Conservation (phyloP, 108 stramenopile species). For the Cyclotella cryptica region DNA sequence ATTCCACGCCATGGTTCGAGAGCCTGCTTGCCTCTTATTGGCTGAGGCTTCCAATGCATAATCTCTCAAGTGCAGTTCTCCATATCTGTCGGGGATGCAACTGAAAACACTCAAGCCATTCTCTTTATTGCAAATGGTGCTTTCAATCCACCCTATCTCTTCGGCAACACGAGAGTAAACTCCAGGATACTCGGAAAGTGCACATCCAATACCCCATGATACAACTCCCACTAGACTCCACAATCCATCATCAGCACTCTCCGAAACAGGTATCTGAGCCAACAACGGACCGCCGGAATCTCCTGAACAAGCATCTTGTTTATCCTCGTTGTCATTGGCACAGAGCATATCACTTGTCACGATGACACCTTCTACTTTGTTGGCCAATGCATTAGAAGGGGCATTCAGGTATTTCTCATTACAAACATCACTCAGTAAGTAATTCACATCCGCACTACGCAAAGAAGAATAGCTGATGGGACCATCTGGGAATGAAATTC, state of each 20-base stretch:
- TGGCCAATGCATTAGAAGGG: not conserved
- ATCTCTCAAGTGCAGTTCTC: constrained; percentile 4
- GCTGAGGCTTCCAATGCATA: constrained; percentile 17
- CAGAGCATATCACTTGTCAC: constrained; percentile 46
- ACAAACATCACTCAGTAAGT: constrained; percentile 22
- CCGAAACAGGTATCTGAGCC: constrained; percentile 6
- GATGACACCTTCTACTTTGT: not conserved
- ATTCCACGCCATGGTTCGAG: no score
- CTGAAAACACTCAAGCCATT: constrained; percentile 22
- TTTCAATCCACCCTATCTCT: constrained; percentile 49
- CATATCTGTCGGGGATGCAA: constrained; percentile 4
- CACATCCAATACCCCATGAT: constrained; percentile 55
- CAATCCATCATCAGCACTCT: not conserved
- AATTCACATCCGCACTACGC: constrained; percentile 22
- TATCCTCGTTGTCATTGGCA: constrained; percentile 27
- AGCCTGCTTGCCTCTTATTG: not conserved
- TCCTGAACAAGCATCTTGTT: constrained; percentile 51
- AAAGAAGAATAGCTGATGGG: constrained; percentile 13
- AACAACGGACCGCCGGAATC: constrained; percentile 51
- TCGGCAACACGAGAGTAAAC: constrained; percentile 48
- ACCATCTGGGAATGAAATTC: constrained; percentile 1
- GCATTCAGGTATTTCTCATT: constrained; percentile 9
- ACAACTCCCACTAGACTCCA: constrained; percentile 34
- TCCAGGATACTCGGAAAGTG: constrained; percentile 26
- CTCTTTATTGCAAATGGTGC: constrained; percentile 30